Conservation (phyloP, 306 rosid genomes). For the Cicer cuneatum region DNA sequence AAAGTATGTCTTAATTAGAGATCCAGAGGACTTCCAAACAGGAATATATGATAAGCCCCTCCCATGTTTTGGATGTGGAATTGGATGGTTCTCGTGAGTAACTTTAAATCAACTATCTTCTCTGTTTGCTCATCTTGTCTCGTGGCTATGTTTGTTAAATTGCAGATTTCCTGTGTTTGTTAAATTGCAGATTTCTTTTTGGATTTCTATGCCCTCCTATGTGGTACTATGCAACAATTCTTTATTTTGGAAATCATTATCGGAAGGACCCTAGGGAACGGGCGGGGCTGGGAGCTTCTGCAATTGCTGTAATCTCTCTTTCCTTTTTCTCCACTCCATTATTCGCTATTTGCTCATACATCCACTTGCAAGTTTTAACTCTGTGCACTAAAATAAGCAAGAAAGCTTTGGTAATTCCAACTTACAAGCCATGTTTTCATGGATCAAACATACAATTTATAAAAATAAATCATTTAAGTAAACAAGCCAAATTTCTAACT, state of each 20-base stretch:
- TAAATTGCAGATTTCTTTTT: conserved; percentile 71
- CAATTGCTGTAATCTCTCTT: conserved; percentile 74
- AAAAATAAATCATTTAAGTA: conserved; percentile 16
- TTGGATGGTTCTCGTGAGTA: conserved; percentile 99
- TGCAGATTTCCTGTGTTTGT: conserved; percentile 66
- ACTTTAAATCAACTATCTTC: conserved; percentile 18
- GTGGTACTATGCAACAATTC: conserved; percentile 89
- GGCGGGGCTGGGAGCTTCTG: conserved; percentile 97
- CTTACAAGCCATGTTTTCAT: conserved; percentile 2
- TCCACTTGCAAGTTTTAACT: conserved; percentile 24
- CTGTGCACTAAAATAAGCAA: conserved; percentile 15
- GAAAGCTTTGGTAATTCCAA: conserved; percentile 10
- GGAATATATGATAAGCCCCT: conserved; percentile 90
- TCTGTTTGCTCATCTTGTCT: conserved; percentile 36
- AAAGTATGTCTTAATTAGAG: conserved; percentile 70
- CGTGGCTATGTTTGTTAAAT: conserved; percentile 28
- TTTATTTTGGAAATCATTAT: conserved; percentile 80
- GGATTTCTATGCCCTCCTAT: conserved; percentile 80
- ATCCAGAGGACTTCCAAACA: conserved; percentile 71
- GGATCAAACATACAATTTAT: not conserved
- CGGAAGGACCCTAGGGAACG: conserved; percentile 96
- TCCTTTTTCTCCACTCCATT: not conserved
- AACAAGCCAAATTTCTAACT: not conserved
- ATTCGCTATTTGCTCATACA: not conserved
- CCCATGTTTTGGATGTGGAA: conserved; percentile 94